Conservation (phyloP, 306 rosid genomes). For the Ochetophila trinervis region DNA sequence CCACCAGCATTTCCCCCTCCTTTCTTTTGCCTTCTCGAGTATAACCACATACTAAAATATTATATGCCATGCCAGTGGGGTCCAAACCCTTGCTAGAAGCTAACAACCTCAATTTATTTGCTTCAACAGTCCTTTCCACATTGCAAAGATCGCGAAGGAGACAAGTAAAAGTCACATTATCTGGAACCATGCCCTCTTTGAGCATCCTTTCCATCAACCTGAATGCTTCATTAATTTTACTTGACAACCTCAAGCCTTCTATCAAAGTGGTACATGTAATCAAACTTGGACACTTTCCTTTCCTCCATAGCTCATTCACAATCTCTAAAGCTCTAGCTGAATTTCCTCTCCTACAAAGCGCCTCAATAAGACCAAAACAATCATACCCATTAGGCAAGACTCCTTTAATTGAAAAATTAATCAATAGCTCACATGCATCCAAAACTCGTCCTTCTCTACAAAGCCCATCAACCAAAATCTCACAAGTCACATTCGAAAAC, state of each 20-base stretch:
- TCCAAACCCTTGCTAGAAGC: constrained; percentile 61
- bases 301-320: constrained; percentile 62
- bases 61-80: constrained; percentile 51
- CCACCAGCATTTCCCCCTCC: constrained; percentile 53
- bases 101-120: constrained; percentile 56
- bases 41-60: constrained; percentile 56
- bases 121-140: constrained; percentile 52
- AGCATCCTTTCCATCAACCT: constrained; percentile 61
- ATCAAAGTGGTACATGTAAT: constrained; percentile 61
- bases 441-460: constrained; percentile 44
- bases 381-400: constrained; percentile 66
- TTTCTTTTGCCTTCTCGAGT: constrained; percentile 44
- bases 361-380: constrained; percentile 54
- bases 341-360: constrained; percentile 48
- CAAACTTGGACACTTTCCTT: constrained; percentile 56
- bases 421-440: constrained; percentile 49
- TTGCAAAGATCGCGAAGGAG: constrained; percentile 60
- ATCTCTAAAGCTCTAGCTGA: constrained; percentile 44
- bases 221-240: constrained; percentile 43
- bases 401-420: constrained; percentile 49
- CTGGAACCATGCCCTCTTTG: constrained; percentile 50
- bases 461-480: constrained; percentile 74
- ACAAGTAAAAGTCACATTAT: constrained; percentile 68
- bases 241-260: constrained; percentile 60
- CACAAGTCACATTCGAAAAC: constrained; percentile 67